These are phyloP conservation scores for Paecilomyces niveus DNA, from an alignment of 2,329 filamentous ascomycete species.

Conservation along the genomic window DNA sequence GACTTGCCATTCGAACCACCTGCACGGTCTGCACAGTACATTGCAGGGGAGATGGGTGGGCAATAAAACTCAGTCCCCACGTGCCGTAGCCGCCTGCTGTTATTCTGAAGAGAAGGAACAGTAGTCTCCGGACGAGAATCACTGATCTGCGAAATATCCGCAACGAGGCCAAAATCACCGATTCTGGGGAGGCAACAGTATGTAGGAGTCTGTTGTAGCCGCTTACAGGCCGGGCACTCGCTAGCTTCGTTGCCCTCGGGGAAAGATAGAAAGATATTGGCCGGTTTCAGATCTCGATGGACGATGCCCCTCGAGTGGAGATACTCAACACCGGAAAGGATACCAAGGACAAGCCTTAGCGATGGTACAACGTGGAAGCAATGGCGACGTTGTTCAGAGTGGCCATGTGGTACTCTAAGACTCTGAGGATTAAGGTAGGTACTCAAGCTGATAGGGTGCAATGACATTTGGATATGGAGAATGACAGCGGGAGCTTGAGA, in stretches of 20 bases:
- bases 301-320: slow-evolving; percentile 55
- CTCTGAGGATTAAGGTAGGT: slow-evolving; percentile 46
- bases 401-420: slow-evolving; percentile 11
- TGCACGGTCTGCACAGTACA: slow-evolving; percentile 3
- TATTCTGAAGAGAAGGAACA: slow-evolving; percentile 13
- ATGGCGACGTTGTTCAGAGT: slow-evolving; percentile 37
- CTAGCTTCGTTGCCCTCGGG: slow-evolving; percentile 42
- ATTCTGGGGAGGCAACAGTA: slow-evolving; percentile 53
- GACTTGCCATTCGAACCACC: slow-evolving; percentile 4
- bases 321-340: slow-evolving; percentile 59
- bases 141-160: slow-evolving; percentile 42
- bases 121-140: slow-evolving; percentile 15
- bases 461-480: slow-evolving; percentile 62
- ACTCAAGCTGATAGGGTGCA: slow-evolving; percentile 56
- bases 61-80: slow-evolving; percentile 59
- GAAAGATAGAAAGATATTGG: slow-evolving; percentile 58
- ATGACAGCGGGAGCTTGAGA: slow-evolving; percentile 36
- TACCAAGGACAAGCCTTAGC: slow-evolving; percentile 49
- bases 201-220: slow-evolving; percentile 13
- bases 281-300: slow-evolving; percentile 62
- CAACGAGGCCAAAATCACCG: slow-evolving; percentile 61
- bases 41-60: slow-evolving; percentile 34
- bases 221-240: slow-evolving; percentile 40
- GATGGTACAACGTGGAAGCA: slow-evolving; percentile 57
- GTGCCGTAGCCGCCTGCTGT: slow-evolving; percentile 29